Base-by-base conservation (phyloP, 164 flowering plant genomes). In the Umbellularia californica region DNA sequence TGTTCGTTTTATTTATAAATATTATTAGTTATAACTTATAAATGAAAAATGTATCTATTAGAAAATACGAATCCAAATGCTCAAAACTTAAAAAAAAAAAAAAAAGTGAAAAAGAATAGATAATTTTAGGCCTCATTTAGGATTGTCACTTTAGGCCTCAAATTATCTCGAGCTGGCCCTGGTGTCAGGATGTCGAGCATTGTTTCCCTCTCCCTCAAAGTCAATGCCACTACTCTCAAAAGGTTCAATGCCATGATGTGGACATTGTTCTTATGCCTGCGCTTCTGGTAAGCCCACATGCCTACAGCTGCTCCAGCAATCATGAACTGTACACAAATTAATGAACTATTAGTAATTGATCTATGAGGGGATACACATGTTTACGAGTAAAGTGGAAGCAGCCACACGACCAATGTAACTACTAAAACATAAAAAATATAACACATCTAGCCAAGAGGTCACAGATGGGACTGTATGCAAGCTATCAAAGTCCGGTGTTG, bases 211-310 rank as follows among this genome's bases (percentile, higher is more conserved):
- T 92, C 98, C 72, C 82, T 91, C 50, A 88, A 89, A 28, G 97
- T 92, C 78, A 95, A 76, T 28, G 99, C 85, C 71, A 90, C 87
- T 17, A 97, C 95, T 85, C 94, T 83, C 67, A 92, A 84, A 35
- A 92, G 99, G 76, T 92, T 81, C 78, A 90, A 75, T 72, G 99
- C 96, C 99, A 92, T 92, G 65, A 89, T 84, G 82, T 89, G 93
- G 70, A 92, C 96, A 72, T 90, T 93, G 5, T 93, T 90, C 79
- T 76, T 93, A 81, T 84, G 90, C 78, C 82, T 85, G 84, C 88
- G 93, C 85, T 74, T 92, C 23, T 82, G 84, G 82, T 89, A 90
- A 64, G 92, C 94, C 94, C 92, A 95, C 23, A 86, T 14, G 22
- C 90, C 97, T 28, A 78, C 88, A 68, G 85, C 91, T 55, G 74